Conservation (phyloP, 768 basidiomycete genomes). For the Pleurotus ostreatus region DNA sequence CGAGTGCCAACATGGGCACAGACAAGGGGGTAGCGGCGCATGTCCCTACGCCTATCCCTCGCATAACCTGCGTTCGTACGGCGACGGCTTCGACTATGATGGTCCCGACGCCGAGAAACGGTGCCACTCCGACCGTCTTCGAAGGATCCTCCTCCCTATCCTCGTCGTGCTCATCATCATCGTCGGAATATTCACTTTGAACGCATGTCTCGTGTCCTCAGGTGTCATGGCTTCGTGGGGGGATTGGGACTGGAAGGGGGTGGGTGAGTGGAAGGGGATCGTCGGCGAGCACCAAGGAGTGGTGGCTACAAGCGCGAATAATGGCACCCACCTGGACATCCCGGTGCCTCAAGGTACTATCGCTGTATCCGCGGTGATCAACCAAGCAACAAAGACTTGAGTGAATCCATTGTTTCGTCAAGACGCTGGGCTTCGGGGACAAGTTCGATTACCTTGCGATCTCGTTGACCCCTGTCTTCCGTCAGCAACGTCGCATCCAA, state of each 20-base stretch:
- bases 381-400: no score
- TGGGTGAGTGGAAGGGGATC: not conserved
- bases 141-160: not conserved
- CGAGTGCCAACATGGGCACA: constrained; percentile 5
- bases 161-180: constrained; percentile 3
- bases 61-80: not conserved
- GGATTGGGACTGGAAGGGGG: constrained; percentile 7
- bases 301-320: no score
- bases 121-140: not conserved
- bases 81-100: not conserved
- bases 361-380: no score
- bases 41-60: constrained; percentile 3
- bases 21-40: not conserved
- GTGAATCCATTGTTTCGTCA: no score
- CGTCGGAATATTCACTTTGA: constrained; percentile 1
- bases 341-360: no score
- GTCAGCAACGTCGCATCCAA: no score
- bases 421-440: no score
- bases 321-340: no score
- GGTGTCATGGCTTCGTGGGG: constrained; percentile 2
- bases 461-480: no score
- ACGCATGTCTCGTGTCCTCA: constrained; percentile 1
- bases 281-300: no score
- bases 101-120: not conserved
- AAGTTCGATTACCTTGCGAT: no score